Evolutionary conservation across 2,329 filamentous ascomycete genomes (phyloP), one percentile per base, ranked within the genome.

Genomic region (Botrytis galanthina): DNA sequence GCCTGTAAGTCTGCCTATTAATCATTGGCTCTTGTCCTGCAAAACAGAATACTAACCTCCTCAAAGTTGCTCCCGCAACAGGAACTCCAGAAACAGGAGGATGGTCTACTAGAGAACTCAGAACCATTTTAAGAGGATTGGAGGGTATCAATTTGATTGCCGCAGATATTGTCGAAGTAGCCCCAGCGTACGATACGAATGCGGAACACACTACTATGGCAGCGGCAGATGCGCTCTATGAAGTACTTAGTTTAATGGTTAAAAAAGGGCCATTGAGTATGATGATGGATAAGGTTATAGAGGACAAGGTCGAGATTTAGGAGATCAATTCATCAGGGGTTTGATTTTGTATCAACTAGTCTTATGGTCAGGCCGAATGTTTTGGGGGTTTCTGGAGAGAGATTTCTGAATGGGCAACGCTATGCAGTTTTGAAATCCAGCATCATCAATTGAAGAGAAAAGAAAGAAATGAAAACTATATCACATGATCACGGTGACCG

Each of bases 181-280:
- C 90, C 29, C 90, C 90, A 7, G 90, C 90, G 0, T 92, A 92
- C 77, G 90, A 92, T 78, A 92, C 90, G 8, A 92, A 92, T 76
- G 90, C 91, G 1, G 90, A 92, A 82, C 85, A 89, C 76, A 92
- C 90, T 1, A 92, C 90, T n/a, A 92, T 92, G 90, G 90, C 90
- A 1, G 90, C 90, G 3, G 90, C 90, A 7, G 82, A 94, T 81
- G 88, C 88, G 0, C 82, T 95, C 32, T 95, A 92, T 79, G 92
- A 95, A 82, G 88, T 95, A 66, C 92, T 94, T 88, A 93, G 89
- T 20, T 86, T 95, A 75, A 95, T 94, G 92, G 91, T 94, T 26
- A 93, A 94, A 86, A 90, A 90, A 78, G 92, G 92, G 0, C 91
- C 91, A 0, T 83, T 93, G 76, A 91, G 87, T 77, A 80, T 84